These are phyloP conservation scores for Ceratocystis alfenasii DNA, from an alignment of 2,329 filamentous ascomycete genomes.

Conservation along the genomic window DNA sequence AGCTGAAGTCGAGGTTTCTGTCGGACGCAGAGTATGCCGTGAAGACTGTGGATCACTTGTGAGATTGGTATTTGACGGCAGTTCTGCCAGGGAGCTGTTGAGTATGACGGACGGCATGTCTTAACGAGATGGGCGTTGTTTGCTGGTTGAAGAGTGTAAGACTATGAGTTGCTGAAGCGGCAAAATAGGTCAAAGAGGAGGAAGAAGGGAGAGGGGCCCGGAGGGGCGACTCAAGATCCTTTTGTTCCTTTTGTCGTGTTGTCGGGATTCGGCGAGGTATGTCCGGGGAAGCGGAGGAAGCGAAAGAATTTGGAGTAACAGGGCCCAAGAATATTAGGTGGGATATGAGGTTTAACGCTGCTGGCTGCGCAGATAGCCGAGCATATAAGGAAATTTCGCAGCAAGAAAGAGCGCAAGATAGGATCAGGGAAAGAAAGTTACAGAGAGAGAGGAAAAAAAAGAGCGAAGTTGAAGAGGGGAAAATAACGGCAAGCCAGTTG, in stretches of 20 bases:
- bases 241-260: neutral
- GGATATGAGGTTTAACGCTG: neutral
- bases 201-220: neutral
- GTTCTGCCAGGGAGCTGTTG: slow-evolving; percentile 16
- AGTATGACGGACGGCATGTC: slow-evolving; percentile 17
- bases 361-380: neutral
- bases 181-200: neutral
- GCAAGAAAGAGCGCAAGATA: neutral
- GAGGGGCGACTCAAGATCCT: slow-evolving; percentile 1
- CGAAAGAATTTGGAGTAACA: neutral
- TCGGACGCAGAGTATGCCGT: neutral
- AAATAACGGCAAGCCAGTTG: neutral
- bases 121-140: no score
- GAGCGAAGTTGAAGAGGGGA: neutral
- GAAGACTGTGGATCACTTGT: neutral
- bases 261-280: neutral
- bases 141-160: no score
- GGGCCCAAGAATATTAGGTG: neutral
- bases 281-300: slow-evolving; percentile 17
- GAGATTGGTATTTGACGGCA: slow-evolving; percentile 10
- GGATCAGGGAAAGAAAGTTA: neutral
- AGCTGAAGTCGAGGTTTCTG: neutral
- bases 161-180: neutral
- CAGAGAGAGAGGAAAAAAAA: neutral
- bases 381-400: neutral